Evolutionary conservation across 305 asterid species (phyloP).

Genomic region (Ajuga reptans): DNA sequence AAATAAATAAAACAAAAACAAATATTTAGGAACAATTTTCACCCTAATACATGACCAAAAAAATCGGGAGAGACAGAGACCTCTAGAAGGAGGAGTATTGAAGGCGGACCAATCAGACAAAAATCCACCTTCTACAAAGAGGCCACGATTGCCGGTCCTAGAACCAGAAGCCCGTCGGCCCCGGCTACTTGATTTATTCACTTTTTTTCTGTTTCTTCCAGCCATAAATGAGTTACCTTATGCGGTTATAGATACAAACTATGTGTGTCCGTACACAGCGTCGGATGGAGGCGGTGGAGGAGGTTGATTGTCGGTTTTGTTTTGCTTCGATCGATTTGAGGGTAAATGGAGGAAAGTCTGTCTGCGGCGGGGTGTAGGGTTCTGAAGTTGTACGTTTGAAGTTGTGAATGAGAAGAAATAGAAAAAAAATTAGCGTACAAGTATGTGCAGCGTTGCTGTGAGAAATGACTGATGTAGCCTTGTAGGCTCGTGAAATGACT

Average conservation of each 20-base stretch:
- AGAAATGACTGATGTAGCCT: background rate
- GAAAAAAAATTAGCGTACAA: constrained; percentile 13
- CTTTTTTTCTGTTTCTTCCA: constrained; percentile 43
- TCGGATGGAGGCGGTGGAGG: constrained; percentile 16
- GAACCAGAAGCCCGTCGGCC: constrained; percentile 27
- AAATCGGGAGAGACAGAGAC: constrained; percentile 25
- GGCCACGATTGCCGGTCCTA: constrained; percentile 34
- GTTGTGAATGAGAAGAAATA: background rate
- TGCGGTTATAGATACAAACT: background rate
- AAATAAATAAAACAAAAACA: constrained; percentile 8
- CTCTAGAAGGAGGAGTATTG: constrained; percentile 64
- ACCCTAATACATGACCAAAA: background rate
- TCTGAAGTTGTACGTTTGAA: constrained; percentile 13
- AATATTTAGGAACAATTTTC: background rate
- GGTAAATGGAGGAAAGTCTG: background rate
- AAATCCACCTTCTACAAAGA: constrained; percentile 73
- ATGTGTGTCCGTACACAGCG: background rate
- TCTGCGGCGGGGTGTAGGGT: constrained; percentile 8
- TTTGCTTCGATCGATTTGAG: background rate
- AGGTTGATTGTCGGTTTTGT: background rate
- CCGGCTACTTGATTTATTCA: constrained; percentile 45
- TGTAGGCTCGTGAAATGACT: background rate
- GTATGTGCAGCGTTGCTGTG: background rate
- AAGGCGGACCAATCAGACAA: constrained; percentile 57
- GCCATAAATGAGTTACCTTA: constrained; percentile 27